Conservation (phyloP, 164 flowering plant genomes). For the Aristolochia contorta region DNA sequence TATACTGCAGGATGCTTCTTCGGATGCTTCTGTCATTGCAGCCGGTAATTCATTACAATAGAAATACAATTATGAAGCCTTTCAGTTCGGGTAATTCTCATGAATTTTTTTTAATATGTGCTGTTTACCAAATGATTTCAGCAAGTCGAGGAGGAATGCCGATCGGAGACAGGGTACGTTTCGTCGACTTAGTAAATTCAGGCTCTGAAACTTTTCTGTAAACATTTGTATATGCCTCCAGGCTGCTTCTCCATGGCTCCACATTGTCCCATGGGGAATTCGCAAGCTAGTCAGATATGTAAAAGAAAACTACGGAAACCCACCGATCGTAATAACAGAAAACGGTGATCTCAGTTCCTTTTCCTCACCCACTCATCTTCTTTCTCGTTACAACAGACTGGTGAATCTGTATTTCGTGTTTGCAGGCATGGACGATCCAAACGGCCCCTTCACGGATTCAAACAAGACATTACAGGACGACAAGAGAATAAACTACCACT, state of each 20-base stretch:
- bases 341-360: constrained; percentile 37
- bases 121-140: constrained; percentile 12
- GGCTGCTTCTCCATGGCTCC: constrained; percentile 80
- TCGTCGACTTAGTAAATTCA: not conserved
- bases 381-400: too few species aligned
- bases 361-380: not conserved
- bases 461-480: constrained; percentile 54
- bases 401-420: too few species aligned
- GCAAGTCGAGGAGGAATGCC: constrained; percentile 42
- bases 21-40: constrained; percentile 63
- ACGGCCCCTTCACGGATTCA: constrained; percentile 25
- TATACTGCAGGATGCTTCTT: constrained; percentile 53
- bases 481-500: constrained; percentile 68
- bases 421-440: constrained; percentile 85
- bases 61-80: not conserved
- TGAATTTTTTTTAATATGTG: too few species aligned
- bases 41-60: constrained; percentile 45
- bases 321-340: constrained; percentile 73
- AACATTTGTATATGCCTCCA: constrained; percentile 3
- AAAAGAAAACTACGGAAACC: constrained; percentile 64
- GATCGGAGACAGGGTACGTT: constrained; percentile 74
- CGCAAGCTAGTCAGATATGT: constrained; percentile 44
- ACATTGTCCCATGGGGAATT: constrained; percentile 87
- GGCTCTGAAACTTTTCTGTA: not conserved
- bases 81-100: too few species aligned